These are phyloP conservation scores for Picochlorum costavermella DNA, from an alignment of 139 green algal genomes.

Conservation along the genomic window DNA sequence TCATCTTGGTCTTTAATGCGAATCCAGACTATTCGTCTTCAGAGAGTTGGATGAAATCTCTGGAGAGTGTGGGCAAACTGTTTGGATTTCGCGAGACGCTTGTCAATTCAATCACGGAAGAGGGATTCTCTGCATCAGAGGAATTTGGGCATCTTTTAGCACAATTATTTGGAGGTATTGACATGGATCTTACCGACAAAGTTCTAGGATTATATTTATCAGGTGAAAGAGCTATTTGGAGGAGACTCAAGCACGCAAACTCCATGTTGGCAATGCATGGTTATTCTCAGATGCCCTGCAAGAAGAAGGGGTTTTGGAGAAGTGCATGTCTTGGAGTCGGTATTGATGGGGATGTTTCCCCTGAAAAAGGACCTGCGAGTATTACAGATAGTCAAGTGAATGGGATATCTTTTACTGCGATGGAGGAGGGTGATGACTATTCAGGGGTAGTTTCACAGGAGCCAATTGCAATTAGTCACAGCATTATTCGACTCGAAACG, in stretches of 20 bases:
- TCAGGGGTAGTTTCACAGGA: background rate
- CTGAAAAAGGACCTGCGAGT: too few relatives aligned
- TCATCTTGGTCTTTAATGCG: slow-evolving; percentile 18
- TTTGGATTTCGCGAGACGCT: slow-evolving; percentile 4
- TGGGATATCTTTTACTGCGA: too few relatives aligned
- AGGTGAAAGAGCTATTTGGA: background rate
- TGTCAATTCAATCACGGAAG: background rate
- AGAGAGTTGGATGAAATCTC: slow-evolving; percentile 10
- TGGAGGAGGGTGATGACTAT: background rate
- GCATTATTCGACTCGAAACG: too few relatives aligned
- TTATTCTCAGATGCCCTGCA: too few relatives aligned
- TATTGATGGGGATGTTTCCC: too few relatives aligned
- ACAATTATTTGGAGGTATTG: slow-evolving; percentile 28
- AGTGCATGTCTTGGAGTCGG: too few relatives aligned
- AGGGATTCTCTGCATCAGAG: background rate
- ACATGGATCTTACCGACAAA: slow-evolving; percentile 25
- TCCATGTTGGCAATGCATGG: too few relatives aligned
- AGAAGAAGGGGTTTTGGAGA: too few relatives aligned
- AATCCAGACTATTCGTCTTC: slow-evolving; percentile 18
- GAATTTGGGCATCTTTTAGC: slow-evolving; percentile 22
- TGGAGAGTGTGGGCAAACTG: background rate
- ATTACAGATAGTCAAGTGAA: too few relatives aligned
- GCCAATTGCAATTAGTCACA: too few relatives aligned
- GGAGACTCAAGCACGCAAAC: background rate
- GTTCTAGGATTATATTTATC: slow-evolving; percentile 23